phyloP scores from a whole-genome alignment of 306 rosid genomes.

The Acmispon strigosus region DNA sequence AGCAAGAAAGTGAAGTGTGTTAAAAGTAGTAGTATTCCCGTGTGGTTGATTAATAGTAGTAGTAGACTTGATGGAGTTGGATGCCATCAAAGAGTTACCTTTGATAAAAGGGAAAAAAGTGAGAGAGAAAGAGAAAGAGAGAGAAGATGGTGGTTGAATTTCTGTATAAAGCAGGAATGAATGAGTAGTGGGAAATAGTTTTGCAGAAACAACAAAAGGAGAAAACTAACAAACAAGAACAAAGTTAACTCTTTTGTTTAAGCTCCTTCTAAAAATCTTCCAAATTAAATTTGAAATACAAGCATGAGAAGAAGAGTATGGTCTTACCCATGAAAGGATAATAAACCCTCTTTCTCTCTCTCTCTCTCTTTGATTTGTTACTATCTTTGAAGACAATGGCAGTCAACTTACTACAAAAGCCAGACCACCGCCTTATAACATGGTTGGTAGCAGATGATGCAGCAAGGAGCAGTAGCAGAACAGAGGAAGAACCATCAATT shows the following conservation, averaged over 20 bases:
- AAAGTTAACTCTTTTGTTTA: background rate
- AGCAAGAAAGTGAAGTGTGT: conserved; percentile 36
- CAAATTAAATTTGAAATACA: conserved; percentile 33
- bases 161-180: conserved; percentile 22
- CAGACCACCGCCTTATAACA: conserved; percentile 28
- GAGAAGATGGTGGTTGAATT: conserved; percentile 48
- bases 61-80: conserved; percentile 18
- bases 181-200: conserved; percentile 18
- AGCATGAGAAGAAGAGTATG: background rate
- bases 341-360: background rate
- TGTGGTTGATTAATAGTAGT: conserved; percentile 67
- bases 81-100: conserved; percentile 29
- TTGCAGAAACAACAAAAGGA: conserved; percentile 33
- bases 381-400: background rate
- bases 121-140: background rate
- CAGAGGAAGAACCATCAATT: conserved; percentile 34
- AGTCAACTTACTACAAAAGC: conserved; percentile 48
- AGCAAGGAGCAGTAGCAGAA: background rate
- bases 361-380: background rate
- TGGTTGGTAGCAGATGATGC: background rate
- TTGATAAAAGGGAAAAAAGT: conserved; percentile 23
- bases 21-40: conserved; percentile 73
- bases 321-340: conserved; percentile 47
- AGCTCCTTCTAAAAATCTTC: conserved; percentile 8
- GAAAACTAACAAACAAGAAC: conserved; percentile 8